These are phyloP conservation scores for Hemerocallis citrina DNA, from an alignment of 106 monocot genomes.

Conservation along the genomic window DNA sequence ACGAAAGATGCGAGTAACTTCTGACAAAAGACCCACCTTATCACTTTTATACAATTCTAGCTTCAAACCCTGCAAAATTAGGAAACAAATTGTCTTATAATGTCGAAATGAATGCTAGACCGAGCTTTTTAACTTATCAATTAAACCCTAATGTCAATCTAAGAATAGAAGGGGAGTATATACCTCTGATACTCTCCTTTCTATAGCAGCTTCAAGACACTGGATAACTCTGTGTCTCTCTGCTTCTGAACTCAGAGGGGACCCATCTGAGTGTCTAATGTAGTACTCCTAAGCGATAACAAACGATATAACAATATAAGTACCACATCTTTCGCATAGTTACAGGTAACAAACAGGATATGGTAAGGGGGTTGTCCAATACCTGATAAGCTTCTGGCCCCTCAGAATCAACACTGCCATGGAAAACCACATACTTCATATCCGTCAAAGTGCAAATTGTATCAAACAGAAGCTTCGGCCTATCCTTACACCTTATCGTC, in stretches of 20 bases:
- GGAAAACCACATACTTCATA: slow-evolving; percentile 97
- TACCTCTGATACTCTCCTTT: slow-evolving; percentile 92
- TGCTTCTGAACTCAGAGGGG: slow-evolving; percentile 71
- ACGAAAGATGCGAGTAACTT: slow-evolving; percentile 71
- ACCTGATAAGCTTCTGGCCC: slow-evolving; percentile 90
- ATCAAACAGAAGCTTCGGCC: slow-evolving; percentile 91
- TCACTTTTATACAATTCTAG: slow-evolving; percentile 60
- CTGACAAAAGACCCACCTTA: slow-evolving; percentile 60
- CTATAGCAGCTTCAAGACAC: slow-evolving; percentile 94
- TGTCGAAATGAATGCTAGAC: too few species aligned
- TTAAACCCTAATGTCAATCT: too few species aligned
- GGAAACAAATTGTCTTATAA: too few species aligned
- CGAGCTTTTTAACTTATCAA: too few species aligned
- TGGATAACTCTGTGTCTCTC: slow-evolving; percentile 76
- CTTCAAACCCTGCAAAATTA: slow-evolving; percentile 60
- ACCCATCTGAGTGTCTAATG: slow-evolving; percentile 80
- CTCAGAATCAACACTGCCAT: slow-evolving; percentile 60
- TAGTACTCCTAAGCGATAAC: slow-evolving; percentile 64
- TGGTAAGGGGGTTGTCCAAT: background rate
- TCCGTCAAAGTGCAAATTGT: slow-evolving; percentile 92
- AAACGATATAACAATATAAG: slow-evolving; percentile 11
- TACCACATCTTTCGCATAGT: background rate
- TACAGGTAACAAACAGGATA: too few species aligned
- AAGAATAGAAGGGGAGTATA: too few species aligned
- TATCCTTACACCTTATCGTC: slow-evolving; percentile 73